A percentile compares a stretch with the other conserved stretches of the same genome.
Evolutionary conservation across 192 early-diverging fungal genomes (phyloP).

Genomic region (Anaeromyces robustus): DNA sequence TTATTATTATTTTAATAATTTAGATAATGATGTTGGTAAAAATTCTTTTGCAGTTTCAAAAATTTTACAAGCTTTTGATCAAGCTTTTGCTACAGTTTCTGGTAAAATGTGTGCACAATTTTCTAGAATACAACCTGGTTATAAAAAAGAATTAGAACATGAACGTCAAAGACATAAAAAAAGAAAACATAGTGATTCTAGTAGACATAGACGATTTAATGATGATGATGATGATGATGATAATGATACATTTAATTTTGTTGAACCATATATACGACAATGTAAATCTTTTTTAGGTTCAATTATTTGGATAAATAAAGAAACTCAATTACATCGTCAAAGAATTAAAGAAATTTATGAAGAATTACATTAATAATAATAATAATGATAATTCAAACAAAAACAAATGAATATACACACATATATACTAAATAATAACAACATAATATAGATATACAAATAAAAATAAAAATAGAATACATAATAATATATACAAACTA

Average conservation of each 20-base stretch:
- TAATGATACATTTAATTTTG: background rate
- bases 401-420: no score
- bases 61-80: background rate
- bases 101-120: background rate
- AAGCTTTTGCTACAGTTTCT: background rate
- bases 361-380: background rate
- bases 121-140: background rate
- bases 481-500: no score
- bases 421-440: no score
- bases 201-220: background rate
- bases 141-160: background rate
- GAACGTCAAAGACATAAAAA: background rate
- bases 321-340: background rate
- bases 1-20: no score
- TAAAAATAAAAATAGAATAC: no score
- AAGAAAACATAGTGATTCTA: background rate
- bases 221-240: background rate
- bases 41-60: background rate
- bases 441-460: no score
- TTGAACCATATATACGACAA: background rate
- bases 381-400: no score
- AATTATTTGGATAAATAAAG: background rate
- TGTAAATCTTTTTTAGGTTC: background rate
- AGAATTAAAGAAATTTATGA: background rate
- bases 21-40: background rate